These are phyloP conservation scores for Coelastrella sp. DNA, from an alignment of 139 green algal genomes.

Conservation along the genomic window DNA sequence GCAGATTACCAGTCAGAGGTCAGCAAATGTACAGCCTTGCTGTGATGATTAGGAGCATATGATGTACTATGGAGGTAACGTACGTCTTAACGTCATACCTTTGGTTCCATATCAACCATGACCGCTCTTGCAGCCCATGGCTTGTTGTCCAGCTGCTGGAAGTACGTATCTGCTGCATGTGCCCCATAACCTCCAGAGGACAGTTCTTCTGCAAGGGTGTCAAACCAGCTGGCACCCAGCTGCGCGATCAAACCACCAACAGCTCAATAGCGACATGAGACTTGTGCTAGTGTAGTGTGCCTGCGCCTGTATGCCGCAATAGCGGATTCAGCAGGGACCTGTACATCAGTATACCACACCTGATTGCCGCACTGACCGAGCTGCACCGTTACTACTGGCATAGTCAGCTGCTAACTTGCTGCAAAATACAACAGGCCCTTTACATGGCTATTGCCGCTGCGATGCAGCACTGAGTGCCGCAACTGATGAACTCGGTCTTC, in stretches of 20 bases:
- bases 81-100: conserved; percentile 54
- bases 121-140: conserved; percentile 69
- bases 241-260: conserved; percentile 36
- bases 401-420: conserved; percentile 22
- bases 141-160: conserved; percentile 39
- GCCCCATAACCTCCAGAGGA: conserved; percentile 42
- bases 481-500: too few relatives aligned
- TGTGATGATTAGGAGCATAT: not conserved
- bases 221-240: conserved; percentile 78
- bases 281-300: not conserved
- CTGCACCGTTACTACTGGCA: conserved; percentile 84
- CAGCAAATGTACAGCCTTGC: not conserved
- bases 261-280: too few relatives aligned
- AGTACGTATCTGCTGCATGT: conserved; percentile 61
- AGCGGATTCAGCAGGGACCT: not conserved
- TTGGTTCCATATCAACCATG: conserved; percentile 92
- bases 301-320: not conserved
- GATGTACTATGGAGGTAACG: too few relatives aligned
- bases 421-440: not conserved
- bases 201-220: conserved; percentile 68
- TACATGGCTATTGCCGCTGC: not conserved
- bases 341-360: conserved; percentile 16
- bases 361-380: conserved; percentile 91
- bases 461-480: not conserved
- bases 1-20: not conserved